phyloP scores from a whole-genome alignment of 108 stramenopile species.

The Stephanodiscus minutulus region DNA sequence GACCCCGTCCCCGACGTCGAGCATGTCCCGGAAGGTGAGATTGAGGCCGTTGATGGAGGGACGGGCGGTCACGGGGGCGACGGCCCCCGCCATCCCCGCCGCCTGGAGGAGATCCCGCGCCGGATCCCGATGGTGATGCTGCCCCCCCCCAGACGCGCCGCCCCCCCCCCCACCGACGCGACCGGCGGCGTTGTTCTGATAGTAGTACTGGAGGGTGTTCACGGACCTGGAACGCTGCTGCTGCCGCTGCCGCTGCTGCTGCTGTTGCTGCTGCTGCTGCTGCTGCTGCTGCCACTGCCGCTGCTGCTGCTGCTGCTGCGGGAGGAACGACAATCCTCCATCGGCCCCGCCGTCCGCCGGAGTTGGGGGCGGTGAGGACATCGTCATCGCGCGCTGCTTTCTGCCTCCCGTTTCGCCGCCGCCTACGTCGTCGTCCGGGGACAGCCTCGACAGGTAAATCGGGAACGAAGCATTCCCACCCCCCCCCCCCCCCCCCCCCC shows the following conservation, averaged over 20 bases:
- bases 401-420: no score
- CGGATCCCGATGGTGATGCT: neutral
- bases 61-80: neutral
- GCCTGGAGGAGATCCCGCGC: neutral
- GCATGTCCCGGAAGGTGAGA: conserved; percentile 37
- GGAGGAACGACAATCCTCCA: no score
- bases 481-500: no score
- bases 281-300: no score
- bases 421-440: no score
- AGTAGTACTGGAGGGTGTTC: conserved; percentile 38
- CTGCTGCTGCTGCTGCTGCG: no score
- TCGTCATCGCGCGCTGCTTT: no score
- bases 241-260: neutral
- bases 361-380: no score
- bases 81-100: neutral
- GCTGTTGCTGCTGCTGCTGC: conserved; percentile 1
- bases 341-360: no score
- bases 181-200: neutral
- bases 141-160: neutral
- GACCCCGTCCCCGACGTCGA: conserved; percentile 40
- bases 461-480: no score
- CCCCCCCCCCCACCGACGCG: neutral
- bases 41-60: conserved; percentile 13
- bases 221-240: conserved; percentile 24
- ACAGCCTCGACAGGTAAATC: no score